Evolutionary conservation across 495 filamentous ascomycete species (phyloP), one percentile per base, ranked within the genome.

Genomic region (Aspergillus asperescens): DNA sequence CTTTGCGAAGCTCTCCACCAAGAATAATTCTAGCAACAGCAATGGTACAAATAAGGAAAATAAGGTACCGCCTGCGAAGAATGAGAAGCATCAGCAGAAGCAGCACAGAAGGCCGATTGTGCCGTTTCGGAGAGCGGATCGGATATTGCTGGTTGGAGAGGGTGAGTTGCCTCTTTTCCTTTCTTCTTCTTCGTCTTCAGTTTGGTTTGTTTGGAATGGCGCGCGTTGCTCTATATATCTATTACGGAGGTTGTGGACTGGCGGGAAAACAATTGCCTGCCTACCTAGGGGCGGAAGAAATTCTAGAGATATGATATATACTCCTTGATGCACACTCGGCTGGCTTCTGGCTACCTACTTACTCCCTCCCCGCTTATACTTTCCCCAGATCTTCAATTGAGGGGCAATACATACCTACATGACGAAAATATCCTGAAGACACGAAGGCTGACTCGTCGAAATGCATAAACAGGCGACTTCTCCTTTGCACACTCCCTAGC

Each of bases 71-170:
- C 5, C 32, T 4, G 7, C 7, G 24, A 32, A 23, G 44, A 22
- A 49, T 18, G n/a, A 40, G 1, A 40, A 46, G 23, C 23, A 41
- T 13, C 43, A 57, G 35, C 54, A 50, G 40, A 54, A 61, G 55
- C 31, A 45, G 10, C 67, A 80, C 58, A 62, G 64, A 48, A 64
- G 74, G 31, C 80, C 85, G 7, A 81, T 76, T 32, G 82, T 94
- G 54, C 91, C 90, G n/a, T 95, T 94, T 70, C 65, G 73, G 18
- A 76, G 78, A 19, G 65, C 72, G 44, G 82, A 93, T 63, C 72
- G 78, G 49, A 87, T 96, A 52, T 80, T 98, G 22, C 77, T 96
- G 2, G 67, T 98, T 58, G 93, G 92, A 43, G 92, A 98, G 73
- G 92, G 87, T 74, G 34, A 67, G 69, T 59, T n/a, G 29, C 1